Evolutionary conservation across 1,139 yeast species (phyloP), one percentile per base, ranked within the genome.

Genomic region (Yamadazyma aaseri): DNA sequence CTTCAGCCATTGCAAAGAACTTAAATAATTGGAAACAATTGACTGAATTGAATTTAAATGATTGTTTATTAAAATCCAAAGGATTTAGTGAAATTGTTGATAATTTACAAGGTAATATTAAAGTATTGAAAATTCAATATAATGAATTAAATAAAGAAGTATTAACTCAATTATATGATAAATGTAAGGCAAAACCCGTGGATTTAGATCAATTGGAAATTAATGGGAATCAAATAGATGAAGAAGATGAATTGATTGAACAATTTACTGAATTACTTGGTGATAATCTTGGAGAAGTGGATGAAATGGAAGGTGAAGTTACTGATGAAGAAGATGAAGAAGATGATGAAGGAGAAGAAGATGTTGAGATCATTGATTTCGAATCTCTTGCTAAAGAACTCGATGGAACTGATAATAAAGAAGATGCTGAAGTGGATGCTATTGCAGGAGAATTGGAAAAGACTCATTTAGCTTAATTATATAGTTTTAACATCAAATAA

Each of bases 281-380:
- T 43, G 75, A 72, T 28, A 77, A 89, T 53, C 60, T 92, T 20
- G 97, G 89, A 51, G 97, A 89, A 49, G 71, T 89, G 40, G 97
- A 92, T 50, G 98, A 92, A 50, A 76, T 94, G 65, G 98, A 92
- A 63, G 96, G 87, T 56, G 71, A 80, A 31, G 89, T 86, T 46
- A 81, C 86, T 41, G 97, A 86, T 16, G 95, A 83, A 37, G 95
- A 85, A 41, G 92, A 81, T 20, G 86, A 78, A 7, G 86, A 76
- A 5, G 84, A 75, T 10, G 84, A 75, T 4, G 84, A 72, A 14
- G 79, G 66, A 11, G 81, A 67, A 23, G 81, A 74, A 33, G 61
- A 54, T 25, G 72, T 69, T 38, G 73, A 66, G 32, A 78, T 75
- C 33, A 71, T 72, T 39, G 79, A 76, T 46, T 69, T 76, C 49